Percentiles rank a stretch among this genome's conserved stretches.
These are phyloP conservation scores for Suhomyces chickasaworum DNA, from an alignment of 1,139 yeast genomes.

Conservation along the genomic window DNA sequence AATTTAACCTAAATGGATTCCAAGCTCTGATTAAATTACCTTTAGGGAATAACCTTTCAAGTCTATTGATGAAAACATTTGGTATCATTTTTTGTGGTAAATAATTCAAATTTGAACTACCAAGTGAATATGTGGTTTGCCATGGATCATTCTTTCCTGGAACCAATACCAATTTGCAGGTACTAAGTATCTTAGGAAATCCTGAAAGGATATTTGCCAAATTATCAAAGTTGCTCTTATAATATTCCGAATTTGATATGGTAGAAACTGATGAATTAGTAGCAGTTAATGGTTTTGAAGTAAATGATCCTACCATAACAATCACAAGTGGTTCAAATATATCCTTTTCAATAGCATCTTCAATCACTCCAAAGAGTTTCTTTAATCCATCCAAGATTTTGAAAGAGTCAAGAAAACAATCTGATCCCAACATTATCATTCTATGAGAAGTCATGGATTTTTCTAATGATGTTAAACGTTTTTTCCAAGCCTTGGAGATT, in stretches of 20 bases:
- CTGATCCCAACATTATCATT: slow-evolving; percentile 71
- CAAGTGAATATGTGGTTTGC: slow-evolving; percentile 73
- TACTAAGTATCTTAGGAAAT: slow-evolving; percentile 34
- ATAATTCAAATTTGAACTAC: slow-evolving; percentile 55
- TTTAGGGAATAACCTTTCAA: slow-evolving; percentile 63
- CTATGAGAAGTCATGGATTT: slow-evolving; percentile 55
- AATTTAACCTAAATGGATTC: slow-evolving; percentile 81
- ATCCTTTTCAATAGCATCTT: slow-evolving; percentile 39
- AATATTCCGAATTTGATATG: slow-evolving; percentile 52
- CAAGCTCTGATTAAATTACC: slow-evolving; percentile 55
- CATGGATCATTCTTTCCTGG: slow-evolving; percentile 96
- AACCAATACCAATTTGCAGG: slow-evolving; percentile 59
- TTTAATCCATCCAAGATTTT: slow-evolving; percentile 59
- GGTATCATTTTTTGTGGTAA: slow-evolving; percentile 81
- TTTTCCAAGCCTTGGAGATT: slow-evolving; percentile 60
- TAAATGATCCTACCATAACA: slow-evolving; percentile 58
- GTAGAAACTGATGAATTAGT: slow-evolving; percentile 44
- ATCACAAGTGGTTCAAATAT: slow-evolving; percentile 59
- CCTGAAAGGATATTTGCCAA: slow-evolving; percentile 57
- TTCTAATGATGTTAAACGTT: slow-evolving; percentile 59
- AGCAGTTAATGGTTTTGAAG: slow-evolving; percentile 60
- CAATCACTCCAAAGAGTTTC: slow-evolving; percentile 56
- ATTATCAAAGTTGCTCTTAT: slow-evolving; percentile 73
- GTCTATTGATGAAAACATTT: slow-evolving; percentile 62
- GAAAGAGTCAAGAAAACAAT: slow-evolving; percentile 61